These are phyloP conservation scores for Pseudomicrostroma phylloplanum DNA, from an alignment of 1,284 basidiomycete genomes.

Conservation along the genomic window DNA sequence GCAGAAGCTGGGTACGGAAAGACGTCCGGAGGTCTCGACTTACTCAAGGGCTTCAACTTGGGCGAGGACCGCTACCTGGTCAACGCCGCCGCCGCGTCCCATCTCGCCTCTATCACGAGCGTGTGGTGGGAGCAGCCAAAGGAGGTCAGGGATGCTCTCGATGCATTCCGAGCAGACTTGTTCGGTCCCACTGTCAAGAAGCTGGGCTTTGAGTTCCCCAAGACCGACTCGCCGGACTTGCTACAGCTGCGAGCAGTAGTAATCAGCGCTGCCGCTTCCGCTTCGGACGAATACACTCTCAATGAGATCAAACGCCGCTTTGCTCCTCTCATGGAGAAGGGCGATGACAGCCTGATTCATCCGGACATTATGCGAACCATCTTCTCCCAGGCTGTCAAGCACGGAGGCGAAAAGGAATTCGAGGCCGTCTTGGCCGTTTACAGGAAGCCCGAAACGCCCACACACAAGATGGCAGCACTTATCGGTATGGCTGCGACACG, in stretches of 20 bases:
- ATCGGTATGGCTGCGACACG: constrained; percentile 44
- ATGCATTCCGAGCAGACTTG: constrained; percentile 54
- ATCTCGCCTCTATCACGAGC: constrained; percentile 46
- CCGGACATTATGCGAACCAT: constrained; percentile 45
- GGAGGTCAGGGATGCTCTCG: constrained; percentile 54
- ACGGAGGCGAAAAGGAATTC: constrained; percentile 73
- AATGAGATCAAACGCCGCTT: constrained; percentile 69
- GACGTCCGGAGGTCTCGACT: constrained; percentile 68
- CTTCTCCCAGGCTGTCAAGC: constrained; percentile 57
- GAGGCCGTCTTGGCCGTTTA: constrained; percentile 59
- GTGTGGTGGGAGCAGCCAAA: constrained; percentile 81
- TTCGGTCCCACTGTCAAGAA: constrained; percentile 72
- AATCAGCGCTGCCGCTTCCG: constrained; percentile 61
- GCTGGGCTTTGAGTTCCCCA: constrained; percentile 71
- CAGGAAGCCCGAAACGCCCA: constrained; percentile 58
- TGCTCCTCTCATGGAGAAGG: constrained; percentile 63
- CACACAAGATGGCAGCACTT: constrained; percentile 51
- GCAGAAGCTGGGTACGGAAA: constrained; percentile 72
- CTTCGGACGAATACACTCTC: constrained; percentile 41
- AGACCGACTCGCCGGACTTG: constrained; percentile 66
- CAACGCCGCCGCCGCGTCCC: constrained; percentile 27
- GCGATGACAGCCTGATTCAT: constrained; percentile 73
- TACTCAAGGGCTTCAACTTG: constrained; percentile 62
- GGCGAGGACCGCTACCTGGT: constrained; percentile 40
- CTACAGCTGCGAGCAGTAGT: constrained; percentile 72